These are phyloP conservation scores for Sphaerostilbella broomeana DNA, from an alignment of 2,329 filamentous ascomycete genomes.

Conservation along the genomic window DNA sequence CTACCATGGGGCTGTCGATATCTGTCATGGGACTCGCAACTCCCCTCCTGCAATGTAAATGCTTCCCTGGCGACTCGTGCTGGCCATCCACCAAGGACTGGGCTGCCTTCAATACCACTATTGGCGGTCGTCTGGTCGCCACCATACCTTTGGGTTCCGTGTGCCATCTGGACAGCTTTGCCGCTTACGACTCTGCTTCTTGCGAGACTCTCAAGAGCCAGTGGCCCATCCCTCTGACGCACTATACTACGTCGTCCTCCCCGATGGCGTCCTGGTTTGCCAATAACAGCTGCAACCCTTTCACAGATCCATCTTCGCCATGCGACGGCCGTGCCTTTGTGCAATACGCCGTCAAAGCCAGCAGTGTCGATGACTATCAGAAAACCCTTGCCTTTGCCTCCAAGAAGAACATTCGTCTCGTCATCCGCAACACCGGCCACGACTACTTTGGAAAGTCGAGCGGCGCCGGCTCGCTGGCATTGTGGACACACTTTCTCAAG, in stretches of 20 bases:
- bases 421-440: conserved; percentile 27
- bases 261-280: conserved; percentile 9
- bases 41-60: conserved; percentile 21
- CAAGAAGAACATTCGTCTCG: conserved; percentile 37
- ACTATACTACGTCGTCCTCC: conserved; percentile 1
- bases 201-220: conserved; percentile 25
- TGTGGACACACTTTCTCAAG: conserved; percentile 36
- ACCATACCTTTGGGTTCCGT: conserved; percentile 43
- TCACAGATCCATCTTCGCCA: background rate
- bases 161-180: conserved; percentile 36
- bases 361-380: background rate
- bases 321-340: conserved; percentile 3
- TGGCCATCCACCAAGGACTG: conserved; percentile 46
- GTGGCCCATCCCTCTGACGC: conserved; percentile 10
- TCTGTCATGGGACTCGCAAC: too few relatives aligned
- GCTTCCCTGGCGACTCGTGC: conserved; percentile 44
- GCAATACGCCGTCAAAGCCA: conserved; percentile 14
- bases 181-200: conserved; percentile 33
- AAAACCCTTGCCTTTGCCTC: conserved; percentile 26
- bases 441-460: conserved; percentile 31
- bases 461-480: conserved; percentile 32
- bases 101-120: conserved; percentile 45
- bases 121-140: conserved; percentile 43
- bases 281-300: conserved; percentile 7
- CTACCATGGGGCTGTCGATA: too few relatives aligned